phyloP scores from a whole-genome alignment of 2,329 filamentous ascomycete species.

The Fusarium sp. region DNA sequence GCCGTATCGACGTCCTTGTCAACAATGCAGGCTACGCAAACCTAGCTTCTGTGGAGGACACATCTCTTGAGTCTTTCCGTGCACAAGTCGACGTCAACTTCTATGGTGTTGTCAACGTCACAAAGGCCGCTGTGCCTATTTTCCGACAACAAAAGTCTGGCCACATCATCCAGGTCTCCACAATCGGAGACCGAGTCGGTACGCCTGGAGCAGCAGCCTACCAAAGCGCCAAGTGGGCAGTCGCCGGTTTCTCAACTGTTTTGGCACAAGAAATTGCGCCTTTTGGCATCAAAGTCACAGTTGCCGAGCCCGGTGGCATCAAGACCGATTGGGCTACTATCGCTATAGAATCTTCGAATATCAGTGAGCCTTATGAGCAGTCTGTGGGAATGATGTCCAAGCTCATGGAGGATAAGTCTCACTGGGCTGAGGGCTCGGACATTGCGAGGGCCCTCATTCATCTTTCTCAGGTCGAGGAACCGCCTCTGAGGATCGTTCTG shows the following conservation, averaged over 20 bases:
- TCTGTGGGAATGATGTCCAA: conserved; percentile 52
- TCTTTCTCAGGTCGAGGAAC: conserved; percentile 46
- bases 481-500: conserved; percentile 52
- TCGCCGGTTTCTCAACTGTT: conserved; percentile 55
- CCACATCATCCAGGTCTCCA: conserved; percentile 58
- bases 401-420: background rate
- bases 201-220: conserved; percentile 54
- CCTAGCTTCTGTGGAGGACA: conserved; percentile 65
- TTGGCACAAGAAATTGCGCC: conserved; percentile 54
- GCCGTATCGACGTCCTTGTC: conserved; percentile 69
- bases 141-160: conserved; percentile 50
- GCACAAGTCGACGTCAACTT: conserved; percentile 72
- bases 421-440: conserved; percentile 39
- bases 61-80: conserved; percentile 62
- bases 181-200: conserved; percentile 54
- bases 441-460: conserved; percentile 50
- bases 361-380: conserved; percentile 54
- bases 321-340: conserved; percentile 56
- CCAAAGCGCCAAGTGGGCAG: conserved; percentile 57
- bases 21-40: conserved; percentile 74
- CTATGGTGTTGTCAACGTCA: conserved; percentile 68
- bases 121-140: conserved; percentile 56
- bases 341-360: conserved; percentile 44
- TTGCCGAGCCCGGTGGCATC: conserved; percentile 58
- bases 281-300: conserved; percentile 57